These are phyloP conservation scores for Haematococcus lacustris DNA, from an alignment of 139 green algal genomes.

Conservation along the genomic window DNA sequence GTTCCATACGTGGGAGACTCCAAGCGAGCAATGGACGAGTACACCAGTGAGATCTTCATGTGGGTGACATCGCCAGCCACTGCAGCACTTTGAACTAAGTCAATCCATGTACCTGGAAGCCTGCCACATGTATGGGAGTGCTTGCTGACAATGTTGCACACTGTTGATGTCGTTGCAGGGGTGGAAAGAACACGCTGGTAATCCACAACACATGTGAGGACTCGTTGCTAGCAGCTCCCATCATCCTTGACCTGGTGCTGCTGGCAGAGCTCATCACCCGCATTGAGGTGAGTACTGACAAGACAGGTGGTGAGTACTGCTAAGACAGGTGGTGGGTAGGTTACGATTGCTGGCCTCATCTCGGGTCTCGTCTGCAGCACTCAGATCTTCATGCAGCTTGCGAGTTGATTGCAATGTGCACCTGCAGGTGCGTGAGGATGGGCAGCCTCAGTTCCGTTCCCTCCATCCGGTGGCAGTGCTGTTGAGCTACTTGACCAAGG, in stretches of 20 bases:
- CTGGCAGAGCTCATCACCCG: slow-evolving; percentile 89
- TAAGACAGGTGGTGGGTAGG: too few relatives aligned
- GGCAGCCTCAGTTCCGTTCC: slow-evolving; percentile 43
- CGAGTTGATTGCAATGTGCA: too few relatives aligned
- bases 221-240: slow-evolving; percentile 91
- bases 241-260: slow-evolving; percentile 97
- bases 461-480: slow-evolving; percentile 92
- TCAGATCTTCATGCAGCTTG: too few relatives aligned
- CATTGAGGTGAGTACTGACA: slow-evolving; percentile 81
- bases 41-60: slow-evolving; percentile 94
- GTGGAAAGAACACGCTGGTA: slow-evolving; percentile 93
- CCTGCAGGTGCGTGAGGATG: too few relatives aligned
- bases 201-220: slow-evolving; percentile 99
- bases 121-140: too few relatives aligned
- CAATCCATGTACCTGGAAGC: too few relatives aligned
- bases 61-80: too few relatives aligned
- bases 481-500: slow-evolving; percentile 94
- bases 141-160: too few relatives aligned
- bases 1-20: slow-evolving; percentile 94
- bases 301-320: too few relatives aligned
- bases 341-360: too few relatives aligned
- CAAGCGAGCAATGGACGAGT: slow-evolving; percentile 99
- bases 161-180: slow-evolving; percentile 79
- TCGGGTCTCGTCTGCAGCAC: too few relatives aligned
- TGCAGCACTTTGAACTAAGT: too few relatives aligned